Conservation (phyloP, 305 asterid species). For the Fraxinus floribunda region DNA sequence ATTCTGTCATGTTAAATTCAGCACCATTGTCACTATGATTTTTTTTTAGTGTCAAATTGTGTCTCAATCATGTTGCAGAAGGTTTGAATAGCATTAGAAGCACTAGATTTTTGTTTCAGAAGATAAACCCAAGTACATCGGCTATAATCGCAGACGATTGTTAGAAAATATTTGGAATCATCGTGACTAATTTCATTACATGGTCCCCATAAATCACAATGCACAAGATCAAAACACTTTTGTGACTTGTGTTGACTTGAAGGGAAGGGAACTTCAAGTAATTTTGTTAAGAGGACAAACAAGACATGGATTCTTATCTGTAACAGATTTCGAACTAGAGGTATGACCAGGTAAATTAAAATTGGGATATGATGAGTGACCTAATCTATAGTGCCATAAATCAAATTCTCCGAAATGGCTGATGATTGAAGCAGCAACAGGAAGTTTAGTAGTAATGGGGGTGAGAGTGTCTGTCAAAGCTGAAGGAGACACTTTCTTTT, state of each 20-base stretch:
- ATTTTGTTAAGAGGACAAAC: background rate
- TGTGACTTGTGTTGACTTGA: background rate
- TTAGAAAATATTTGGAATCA: background rate
- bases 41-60: background rate
- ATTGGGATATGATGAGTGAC: background rate
- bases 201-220: background rate
- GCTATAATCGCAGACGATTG: background rate
- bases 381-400: background rate
- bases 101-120: background rate
- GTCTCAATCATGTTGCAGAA: background rate
- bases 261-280: background rate
- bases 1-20: background rate
- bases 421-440: background rate
- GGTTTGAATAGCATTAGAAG: background rate
- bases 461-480: background rate
- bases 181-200: background rate
- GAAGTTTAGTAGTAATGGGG: background rate
- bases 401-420: background rate
- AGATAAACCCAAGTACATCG: background rate
- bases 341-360: background rate
- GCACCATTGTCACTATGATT: background rate
- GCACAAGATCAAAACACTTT: background rate
- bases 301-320: background rate
- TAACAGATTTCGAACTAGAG: background rate
- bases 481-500: background rate